Percentiles rank a stretch among this genome's conserved stretches.
Evolutionary conservation across 108 stramenopile species (phyloP).

Genomic region (Fistulifera pelliculosa): DNA sequence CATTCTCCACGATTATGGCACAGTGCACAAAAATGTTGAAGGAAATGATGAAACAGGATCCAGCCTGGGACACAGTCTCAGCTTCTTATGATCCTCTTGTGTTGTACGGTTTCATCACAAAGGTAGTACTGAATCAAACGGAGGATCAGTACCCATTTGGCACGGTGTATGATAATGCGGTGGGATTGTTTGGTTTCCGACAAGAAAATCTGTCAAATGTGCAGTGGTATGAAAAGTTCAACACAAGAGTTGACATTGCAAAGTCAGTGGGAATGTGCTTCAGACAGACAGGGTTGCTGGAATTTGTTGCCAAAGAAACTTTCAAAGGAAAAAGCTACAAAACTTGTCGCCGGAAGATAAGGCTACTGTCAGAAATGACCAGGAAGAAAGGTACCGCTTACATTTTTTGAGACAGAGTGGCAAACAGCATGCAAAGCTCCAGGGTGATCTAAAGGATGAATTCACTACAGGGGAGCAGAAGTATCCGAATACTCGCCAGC

Average conservation of each 20-base stretch:
- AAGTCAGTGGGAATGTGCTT: not conserved
- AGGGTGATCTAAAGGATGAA: constrained; percentile 9
- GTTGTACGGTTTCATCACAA: not conserved
- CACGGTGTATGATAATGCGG: too few relatives aligned
- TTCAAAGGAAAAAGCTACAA: too few relatives aligned
- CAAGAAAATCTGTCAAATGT: constrained; percentile 4
- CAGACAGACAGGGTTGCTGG: constrained; percentile 4
- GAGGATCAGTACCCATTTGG: constrained; percentile 14
- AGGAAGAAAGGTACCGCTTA: constrained; percentile 6
- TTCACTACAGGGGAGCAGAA: constrained; percentile 7
- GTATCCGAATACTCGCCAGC: constrained; percentile 3
- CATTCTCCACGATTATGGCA: constrained; percentile 2
- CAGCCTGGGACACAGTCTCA: constrained; percentile 3
- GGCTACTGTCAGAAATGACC: not conserved
- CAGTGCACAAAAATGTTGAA: constrained; percentile 12
- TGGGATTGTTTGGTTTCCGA: not conserved
- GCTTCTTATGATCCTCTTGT: constrained; percentile 9
- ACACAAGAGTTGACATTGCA: constrained; percentile 8
- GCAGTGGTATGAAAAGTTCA: constrained; percentile 12
- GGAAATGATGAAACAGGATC: constrained; percentile 17
- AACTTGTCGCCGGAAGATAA: too few relatives aligned
- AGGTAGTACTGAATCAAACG: not conserved
- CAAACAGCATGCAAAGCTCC: constrained; percentile 7
- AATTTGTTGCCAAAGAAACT: not conserved
- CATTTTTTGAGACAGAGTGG: constrained; percentile 11